Base-by-base conservation (phyloP, 2,329 filamentous ascomycete species). In the Colletotrichum nymphaeae region DNA sequence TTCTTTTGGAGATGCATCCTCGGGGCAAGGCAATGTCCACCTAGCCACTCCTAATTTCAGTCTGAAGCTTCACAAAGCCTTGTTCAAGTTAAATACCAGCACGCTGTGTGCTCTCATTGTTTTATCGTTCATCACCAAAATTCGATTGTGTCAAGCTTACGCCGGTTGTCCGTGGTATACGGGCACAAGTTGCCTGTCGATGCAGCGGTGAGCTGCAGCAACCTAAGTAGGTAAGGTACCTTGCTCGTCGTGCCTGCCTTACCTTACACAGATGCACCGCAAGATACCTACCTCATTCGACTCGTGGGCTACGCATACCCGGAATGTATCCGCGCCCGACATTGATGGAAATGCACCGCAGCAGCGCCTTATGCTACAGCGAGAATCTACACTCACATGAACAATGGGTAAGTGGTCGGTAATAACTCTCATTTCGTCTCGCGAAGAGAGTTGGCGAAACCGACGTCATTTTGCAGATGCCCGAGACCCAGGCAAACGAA, bases 181-280 rank as follows among this genome's bases (percentile, higher is more conserved):
- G 6, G 49, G 24, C 30, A 26, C 19, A 2, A 63, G 64, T 37
- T 28, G 57, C 49, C 57, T 72, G 69, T 63, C 59, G 65, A 52
- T 72, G 57, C 64, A 72, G 69, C 64, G 57, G 56, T 68, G 69
- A 72, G 69, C 28, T 67, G 57, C 49, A 67, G 69, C 35, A 22
- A 42, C 35, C 16, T 22, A 49, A 9, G 30, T 32, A 32, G 30
- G 30, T 9, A 11, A 12, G 32, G 32, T 5, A 35, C 32, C 37
- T 19, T 42, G 32, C 32, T 35, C 5, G 5, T 42, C 37, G 37
- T 8, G 37, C 37, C 37, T 42, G 37, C 42, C 42, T 11, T 22
- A n/a, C 42, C 42, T 11, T 22, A n/a, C 35, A 67, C 3, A n/a
- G 63, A 53, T 46, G 22, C 55, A 53, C 28, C 42, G 14, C 26